Percentiles rank a stretch among this genome's conserved stretches.
Evolutionary conservation across 2,329 filamentous ascomycete species (phyloP).

Genomic region (Parastagonospora nodorum): DNA sequence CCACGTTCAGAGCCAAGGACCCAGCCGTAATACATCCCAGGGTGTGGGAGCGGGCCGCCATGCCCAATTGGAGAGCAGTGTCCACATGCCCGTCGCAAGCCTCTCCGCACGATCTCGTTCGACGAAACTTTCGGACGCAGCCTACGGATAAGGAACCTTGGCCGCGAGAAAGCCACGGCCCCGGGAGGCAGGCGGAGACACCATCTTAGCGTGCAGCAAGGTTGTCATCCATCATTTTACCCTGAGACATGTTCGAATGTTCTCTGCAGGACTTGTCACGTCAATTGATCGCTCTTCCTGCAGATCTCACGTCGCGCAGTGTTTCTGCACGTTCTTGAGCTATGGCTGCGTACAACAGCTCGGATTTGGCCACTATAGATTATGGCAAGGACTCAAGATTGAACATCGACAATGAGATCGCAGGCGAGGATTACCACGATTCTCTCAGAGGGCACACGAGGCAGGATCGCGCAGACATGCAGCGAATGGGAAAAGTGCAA

Average conservation of each 20-base stretch:
- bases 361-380: conserved; percentile 11
- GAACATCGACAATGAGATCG: conserved; percentile 26
- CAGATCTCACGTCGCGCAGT: conserved; percentile 13
- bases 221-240: background rate
- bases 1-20: conserved; percentile 14
- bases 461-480: conserved; percentile 37
- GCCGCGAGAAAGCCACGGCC: background rate
- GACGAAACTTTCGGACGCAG: conserved; percentile 1
- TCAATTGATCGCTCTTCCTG: conserved; percentile 7
- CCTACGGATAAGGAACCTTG: background rate
- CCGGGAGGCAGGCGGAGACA: background rate
- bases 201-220: background rate
- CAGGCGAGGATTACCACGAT: conserved; percentile 32
- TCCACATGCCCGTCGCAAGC: background rate
- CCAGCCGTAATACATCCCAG: conserved; percentile 12
- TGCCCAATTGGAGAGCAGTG: conserved; percentile 8
- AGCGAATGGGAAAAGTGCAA: conserved; percentile 42
- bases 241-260: conserved; percentile 1
- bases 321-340: conserved; percentile 14
- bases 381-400: conserved; percentile 11
- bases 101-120: conserved; percentile 14
- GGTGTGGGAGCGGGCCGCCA: conserved; percentile 14
- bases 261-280: background rate
- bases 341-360: conserved; percentile 23
- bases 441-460: conserved; percentile 33